These are phyloP conservation scores for Aspergillus novofumigatus DNA, from an alignment of 2,329 filamentous ascomycete genomes.

Conservation along the genomic window DNA sequence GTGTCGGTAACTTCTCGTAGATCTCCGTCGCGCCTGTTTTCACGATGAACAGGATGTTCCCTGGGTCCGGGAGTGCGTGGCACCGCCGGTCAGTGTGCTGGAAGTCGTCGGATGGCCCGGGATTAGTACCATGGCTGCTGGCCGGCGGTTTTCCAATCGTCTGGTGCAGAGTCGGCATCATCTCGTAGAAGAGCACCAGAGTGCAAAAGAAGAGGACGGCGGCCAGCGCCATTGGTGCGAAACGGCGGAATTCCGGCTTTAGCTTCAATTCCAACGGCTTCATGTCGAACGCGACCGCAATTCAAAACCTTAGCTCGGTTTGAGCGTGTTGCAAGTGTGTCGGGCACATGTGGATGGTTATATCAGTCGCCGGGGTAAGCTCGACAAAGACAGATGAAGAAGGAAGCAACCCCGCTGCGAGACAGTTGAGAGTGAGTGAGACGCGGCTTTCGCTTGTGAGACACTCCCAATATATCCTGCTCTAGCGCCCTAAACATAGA, in stretches of 20 bases:
- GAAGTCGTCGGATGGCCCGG: background rate
- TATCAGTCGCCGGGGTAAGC: background rate
- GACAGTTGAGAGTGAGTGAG: background rate
- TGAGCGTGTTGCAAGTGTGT: background rate
- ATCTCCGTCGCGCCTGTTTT: constrained; percentile 57
- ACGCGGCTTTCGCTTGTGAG: background rate
- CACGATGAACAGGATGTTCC: constrained; percentile 50
- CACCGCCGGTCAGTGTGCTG: constrained; percentile 27
- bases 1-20: constrained; percentile 50
- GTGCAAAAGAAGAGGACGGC: background rate
- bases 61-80: constrained; percentile 42
- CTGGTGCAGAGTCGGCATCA: background rate
- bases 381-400: background rate
- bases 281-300: background rate
- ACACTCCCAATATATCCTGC: background rate
- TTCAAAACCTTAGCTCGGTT: background rate
- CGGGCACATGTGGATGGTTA: background rate
- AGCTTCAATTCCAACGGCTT: background rate
- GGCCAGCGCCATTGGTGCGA: background rate
- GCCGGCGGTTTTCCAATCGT: background rate
- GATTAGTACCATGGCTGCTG: background rate
- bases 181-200: background rate
- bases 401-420: background rate
- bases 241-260: background rate
- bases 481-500: background rate